phyloP scores from a whole-genome alignment of 148 eudicot species.

The Rhododendron griersonianum region DNA sequence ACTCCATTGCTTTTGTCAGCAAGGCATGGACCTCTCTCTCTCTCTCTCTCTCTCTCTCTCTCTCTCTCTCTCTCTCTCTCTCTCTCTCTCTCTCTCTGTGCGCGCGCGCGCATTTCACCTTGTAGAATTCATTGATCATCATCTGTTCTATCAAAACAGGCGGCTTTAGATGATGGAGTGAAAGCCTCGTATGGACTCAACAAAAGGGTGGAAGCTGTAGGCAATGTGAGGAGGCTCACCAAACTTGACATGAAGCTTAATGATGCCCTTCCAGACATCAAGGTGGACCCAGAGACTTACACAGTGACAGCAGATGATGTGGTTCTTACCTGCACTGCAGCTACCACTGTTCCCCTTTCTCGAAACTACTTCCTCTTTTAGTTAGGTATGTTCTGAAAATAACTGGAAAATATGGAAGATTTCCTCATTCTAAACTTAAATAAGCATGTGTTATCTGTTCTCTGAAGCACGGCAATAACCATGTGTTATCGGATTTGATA shows the following conservation, averaged over 20 bases:
- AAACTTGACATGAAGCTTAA: slow-evolving; percentile 96
- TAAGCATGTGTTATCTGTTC: not conserved
- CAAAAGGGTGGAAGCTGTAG: slow-evolving; percentile 81
- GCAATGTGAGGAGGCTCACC: slow-evolving; percentile 57
- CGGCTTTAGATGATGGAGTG: slow-evolving; percentile 51
- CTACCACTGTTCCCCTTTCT: slow-evolving; percentile 72
- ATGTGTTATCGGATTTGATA: not conserved
- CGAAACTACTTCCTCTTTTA: slow-evolving; percentile 88
- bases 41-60: slow-evolving; percentile 1
- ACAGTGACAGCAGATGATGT: slow-evolving; percentile 71
- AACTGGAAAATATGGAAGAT: not conserved
- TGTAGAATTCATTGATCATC: not conserved
- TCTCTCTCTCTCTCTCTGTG: not conserved
- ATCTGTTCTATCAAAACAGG: slow-evolving; percentile 34
- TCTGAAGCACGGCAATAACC: not conserved
- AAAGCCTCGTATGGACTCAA: slow-evolving; percentile 61
- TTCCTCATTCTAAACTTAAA: not conserved
- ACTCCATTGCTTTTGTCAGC: slow-evolving; percentile 91
- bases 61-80: slow-evolving; percentile 4
- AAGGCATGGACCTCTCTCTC: slow-evolving; percentile 39
- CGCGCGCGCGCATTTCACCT: not conserved
- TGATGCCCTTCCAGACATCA: slow-evolving; percentile 73
- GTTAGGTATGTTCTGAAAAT: not conserved
- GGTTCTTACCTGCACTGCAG: slow-evolving; percentile 69
- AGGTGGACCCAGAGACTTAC: slow-evolving; percentile 84